A percentile compares a stretch with the other conserved stretches of the same genome.
phyloP scores from a whole-genome alignment of 202 grass and related monocot genomes.

The Carex arenaria region DNA sequence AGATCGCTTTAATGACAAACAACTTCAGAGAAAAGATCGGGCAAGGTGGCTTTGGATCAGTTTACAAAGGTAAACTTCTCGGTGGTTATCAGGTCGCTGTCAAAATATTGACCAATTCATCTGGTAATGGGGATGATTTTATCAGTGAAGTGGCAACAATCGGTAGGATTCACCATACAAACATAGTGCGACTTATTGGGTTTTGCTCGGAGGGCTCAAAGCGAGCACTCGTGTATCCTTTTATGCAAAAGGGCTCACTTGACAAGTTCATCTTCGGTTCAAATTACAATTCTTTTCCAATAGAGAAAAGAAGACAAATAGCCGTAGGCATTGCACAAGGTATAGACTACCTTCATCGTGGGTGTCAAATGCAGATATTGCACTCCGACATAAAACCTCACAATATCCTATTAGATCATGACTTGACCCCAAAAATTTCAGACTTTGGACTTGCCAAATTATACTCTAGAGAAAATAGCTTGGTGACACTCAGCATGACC shows the following conservation, averaged over 20 bases:
- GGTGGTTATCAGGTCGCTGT: constrained; percentile 31
- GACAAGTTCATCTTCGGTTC: constrained; percentile 28
- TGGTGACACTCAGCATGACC: constrained; percentile 35
- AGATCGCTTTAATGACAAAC: constrained; percentile 6
- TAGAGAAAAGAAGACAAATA: constrained; percentile 16
- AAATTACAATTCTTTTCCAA: not conserved
- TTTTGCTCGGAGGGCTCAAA: constrained; percentile 33
- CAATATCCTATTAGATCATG: no score
- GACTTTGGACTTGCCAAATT: no score
- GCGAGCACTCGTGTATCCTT: constrained; percentile 25
- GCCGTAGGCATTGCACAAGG: constrained; percentile 24
- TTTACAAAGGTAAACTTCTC: constrained; percentile 13
- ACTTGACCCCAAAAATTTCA: no score
- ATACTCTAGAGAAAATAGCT: constrained; percentile 30
- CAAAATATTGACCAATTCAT: constrained; percentile 26
- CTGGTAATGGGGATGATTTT: constrained; percentile 18
- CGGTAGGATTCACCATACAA: constrained; percentile 33
- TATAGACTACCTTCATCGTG: constrained; percentile 31
- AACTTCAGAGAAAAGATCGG: constrained; percentile 22
- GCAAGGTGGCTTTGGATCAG: constrained; percentile 21
- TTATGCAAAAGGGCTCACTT: constrained; percentile 28
- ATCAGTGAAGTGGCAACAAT: constrained; percentile 42
- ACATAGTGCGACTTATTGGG: constrained; percentile 29
- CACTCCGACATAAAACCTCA: constrained; percentile 31
- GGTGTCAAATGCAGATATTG: constrained; percentile 19